These are phyloP conservation scores for Sclerotinia subarctica DNA, from an alignment of 2,329 filamentous ascomycete species.

Conservation along the genomic window DNA sequence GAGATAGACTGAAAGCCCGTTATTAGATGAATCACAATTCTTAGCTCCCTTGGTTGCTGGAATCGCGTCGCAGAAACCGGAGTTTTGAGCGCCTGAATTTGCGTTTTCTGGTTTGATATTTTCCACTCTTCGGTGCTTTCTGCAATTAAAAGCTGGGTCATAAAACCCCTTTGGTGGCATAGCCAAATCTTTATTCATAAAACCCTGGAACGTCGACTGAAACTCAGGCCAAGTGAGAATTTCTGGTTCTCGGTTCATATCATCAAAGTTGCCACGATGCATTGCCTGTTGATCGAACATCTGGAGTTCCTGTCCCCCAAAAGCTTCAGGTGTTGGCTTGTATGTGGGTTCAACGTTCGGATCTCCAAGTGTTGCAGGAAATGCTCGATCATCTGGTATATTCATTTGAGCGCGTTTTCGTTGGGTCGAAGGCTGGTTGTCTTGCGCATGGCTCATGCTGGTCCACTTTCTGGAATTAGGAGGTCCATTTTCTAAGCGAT, in stretches of 20 bases:
- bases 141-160: background rate
- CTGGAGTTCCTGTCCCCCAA: background rate
- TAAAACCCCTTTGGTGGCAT: background rate
- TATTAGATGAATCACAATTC: background rate
- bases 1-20: background rate
- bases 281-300: background rate
- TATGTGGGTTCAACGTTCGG: background rate
- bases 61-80: too few species aligned
- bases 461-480: background rate
- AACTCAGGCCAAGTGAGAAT: background rate
- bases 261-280: background rate
- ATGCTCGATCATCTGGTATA: too few species aligned
- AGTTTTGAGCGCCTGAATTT: rapidly evolving
- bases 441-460: too few species aligned
- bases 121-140: background rate
- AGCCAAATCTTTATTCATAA: too few species aligned
- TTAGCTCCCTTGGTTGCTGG: background rate
- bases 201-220: background rate
- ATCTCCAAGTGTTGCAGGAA: too few species aligned
- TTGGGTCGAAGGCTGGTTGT: too few species aligned
- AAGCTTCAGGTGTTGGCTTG: background rate
- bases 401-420: too few species aligned
- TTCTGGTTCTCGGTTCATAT: background rate
- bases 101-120: background rate
- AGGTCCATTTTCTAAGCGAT: too few species aligned